Conservation (phyloP, 495 filamentous ascomycete genomes). For the Podospora pseudopauciseta region DNA sequence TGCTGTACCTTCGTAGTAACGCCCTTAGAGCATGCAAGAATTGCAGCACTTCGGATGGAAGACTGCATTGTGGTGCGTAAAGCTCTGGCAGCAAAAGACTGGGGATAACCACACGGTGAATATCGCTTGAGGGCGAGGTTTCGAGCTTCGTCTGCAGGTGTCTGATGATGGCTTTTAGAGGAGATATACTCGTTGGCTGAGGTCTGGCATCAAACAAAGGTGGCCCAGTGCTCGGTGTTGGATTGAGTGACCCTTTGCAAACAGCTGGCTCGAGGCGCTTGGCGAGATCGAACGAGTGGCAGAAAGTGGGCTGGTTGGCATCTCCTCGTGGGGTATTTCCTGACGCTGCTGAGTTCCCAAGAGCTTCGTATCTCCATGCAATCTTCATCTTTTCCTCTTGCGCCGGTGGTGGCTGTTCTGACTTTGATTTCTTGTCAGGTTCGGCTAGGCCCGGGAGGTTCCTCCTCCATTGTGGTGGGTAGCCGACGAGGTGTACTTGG, state of each 20-base stretch:
- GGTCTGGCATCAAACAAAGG: slow-evolving; percentile 19
- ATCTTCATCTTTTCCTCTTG: slow-evolving; percentile 89
- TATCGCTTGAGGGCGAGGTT: slow-evolving; percentile 51
- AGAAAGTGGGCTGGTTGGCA: slow-evolving; percentile 53
- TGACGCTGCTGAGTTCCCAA: slow-evolving; percentile 58
- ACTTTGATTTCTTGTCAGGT: slow-evolving; percentile 40
- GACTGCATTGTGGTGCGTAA: slow-evolving; percentile 64
- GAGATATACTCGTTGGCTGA: slow-evolving; percentile 38
- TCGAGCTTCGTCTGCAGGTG: slow-evolving; percentile 56
- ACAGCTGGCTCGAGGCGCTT: slow-evolving; percentile 67
- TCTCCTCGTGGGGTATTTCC: slow-evolving; percentile 54
- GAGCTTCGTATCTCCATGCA: slow-evolving; percentile 90
- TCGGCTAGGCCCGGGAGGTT: slow-evolving; percentile 73
- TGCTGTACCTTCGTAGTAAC: slow-evolving; percentile 63
- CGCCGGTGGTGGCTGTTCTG: slow-evolving; percentile 34
- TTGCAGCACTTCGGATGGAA: slow-evolving; percentile 69
- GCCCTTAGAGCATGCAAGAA: slow-evolving; percentile 80
- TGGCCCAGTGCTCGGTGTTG: slow-evolving; percentile 39
- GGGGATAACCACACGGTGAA: slow-evolving; percentile 84
- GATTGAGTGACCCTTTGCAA: slow-evolving; percentile 45
- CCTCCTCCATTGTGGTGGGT: slow-evolving; percentile 72
- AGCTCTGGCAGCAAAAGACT: slow-evolving; percentile 76
- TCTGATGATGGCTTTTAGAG: slow-evolving; percentile 62
- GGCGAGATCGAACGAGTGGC: slow-evolving; percentile 84
- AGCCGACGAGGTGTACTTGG: slow-evolving; percentile 76